Base-by-base conservation (phyloP, 371 early-diverging fungal species). In the Mortierella sp. region DNA sequence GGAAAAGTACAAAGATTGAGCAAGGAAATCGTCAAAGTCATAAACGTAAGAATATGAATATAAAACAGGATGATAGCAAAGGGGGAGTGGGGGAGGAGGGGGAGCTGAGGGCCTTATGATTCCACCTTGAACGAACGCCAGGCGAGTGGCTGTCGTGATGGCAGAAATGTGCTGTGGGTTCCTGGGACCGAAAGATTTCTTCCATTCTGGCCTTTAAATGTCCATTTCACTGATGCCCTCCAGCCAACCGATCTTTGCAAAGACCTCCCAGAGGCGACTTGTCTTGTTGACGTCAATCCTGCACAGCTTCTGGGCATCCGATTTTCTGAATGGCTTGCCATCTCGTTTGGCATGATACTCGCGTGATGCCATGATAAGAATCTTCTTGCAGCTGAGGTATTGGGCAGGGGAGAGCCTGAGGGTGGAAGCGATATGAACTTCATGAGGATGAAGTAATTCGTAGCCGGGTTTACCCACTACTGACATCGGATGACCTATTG, bases 251-350 rank as follows among this genome's bases (percentile, higher is more conserved):
- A 89, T 78, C 38, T 78, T 76, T 39, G 83, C 82, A 72, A 86
- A 91, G 67, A 83, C 83, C 59, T 86, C 85, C 84, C 89, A 90
- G 8, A 91, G 79, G 48, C 84, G 84, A 62, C 87, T 86, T 27
- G 90, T 89, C 69, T 91, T 91, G 84, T 91, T 91, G 67, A 91
- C 91, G 65, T 91, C 90, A 31, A 91, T 86, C 18, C 87, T 86
- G 48, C 89, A 87, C 24, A 90, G 60, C 54, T 88, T 86, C 79
- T 91, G 91, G 12, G 91, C 91, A 73, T 91, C 90, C 62, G 86
- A 84, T 72, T 90, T 91, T 31, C 87, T 78, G 71, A 91, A 90
- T 21, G 80, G 68, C 39, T 78, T 71, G 16, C 71, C 78, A 52
- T 70, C 71, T 14, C 55, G 64, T 18, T 28, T 59, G 12, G 78